phyloP scores from a whole-genome alignment of 225 moss, liverwort and hornwort genomes.

The Ulota crispa region DNA sequence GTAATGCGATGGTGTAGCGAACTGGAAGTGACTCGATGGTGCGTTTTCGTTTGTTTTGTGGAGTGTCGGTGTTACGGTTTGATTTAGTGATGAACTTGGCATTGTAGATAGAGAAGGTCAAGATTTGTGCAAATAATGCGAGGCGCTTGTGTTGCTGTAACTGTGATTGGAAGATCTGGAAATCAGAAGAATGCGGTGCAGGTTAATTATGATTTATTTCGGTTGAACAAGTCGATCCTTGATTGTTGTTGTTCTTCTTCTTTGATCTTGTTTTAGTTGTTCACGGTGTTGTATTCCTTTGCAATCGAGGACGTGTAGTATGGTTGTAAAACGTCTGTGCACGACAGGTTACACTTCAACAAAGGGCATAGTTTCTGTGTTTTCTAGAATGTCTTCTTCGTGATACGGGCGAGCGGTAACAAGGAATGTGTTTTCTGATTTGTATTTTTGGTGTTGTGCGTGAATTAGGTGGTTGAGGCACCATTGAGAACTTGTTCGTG shows the following conservation, averaged over 20 bases:
- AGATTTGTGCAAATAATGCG: background rate
- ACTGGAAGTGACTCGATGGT: constrained; percentile 1
- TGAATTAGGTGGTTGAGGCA: constrained; percentile 18
- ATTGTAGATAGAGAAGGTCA: background rate
- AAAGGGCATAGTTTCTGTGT: background rate
- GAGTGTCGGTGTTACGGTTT: background rate
- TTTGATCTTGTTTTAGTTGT: background rate
- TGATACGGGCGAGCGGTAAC: background rate
- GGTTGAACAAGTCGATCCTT: background rate
- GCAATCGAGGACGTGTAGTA: background rate
- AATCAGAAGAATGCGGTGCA: background rate
- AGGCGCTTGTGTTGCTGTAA: background rate
- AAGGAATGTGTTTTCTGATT: background rate
- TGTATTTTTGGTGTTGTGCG: background rate
- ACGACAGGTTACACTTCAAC: background rate
- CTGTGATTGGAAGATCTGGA: background rate
- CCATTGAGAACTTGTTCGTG: background rate
- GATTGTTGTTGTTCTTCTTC: background rate
- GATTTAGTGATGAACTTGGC: background rate
- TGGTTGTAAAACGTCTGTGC: background rate
- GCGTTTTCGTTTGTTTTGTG: background rate
- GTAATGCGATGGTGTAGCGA: background rate
- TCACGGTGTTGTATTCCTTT: background rate
- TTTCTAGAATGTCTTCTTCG: background rate
- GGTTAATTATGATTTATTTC: background rate